Evolutionary conservation across 345 rosid species (phyloP).

Genomic region (Ceriops zippeliana): DNA sequence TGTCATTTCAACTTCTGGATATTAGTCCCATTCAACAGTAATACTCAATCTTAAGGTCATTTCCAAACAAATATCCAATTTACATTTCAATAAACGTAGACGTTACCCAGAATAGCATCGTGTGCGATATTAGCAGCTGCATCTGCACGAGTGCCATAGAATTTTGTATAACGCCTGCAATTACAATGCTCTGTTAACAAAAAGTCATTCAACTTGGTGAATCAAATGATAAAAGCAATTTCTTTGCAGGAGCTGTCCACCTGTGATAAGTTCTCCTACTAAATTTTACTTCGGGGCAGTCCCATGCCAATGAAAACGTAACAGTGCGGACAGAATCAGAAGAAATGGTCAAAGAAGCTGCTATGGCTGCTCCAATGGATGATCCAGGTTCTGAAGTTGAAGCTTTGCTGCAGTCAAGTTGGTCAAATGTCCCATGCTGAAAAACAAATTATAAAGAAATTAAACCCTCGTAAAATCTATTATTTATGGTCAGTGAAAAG

Average conservation of each 20-base stretch:
- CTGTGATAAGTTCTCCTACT: slow-evolving; percentile 65
- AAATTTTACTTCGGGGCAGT: slow-evolving; percentile 80
- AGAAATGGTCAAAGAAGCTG: slow-evolving; percentile 64
- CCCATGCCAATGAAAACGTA: slow-evolving; percentile 92
- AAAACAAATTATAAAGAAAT: background rate
- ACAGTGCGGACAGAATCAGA: slow-evolving; percentile 45
- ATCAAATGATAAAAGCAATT: background rate
- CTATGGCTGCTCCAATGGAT: slow-evolving; percentile 85
- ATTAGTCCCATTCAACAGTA: background rate
- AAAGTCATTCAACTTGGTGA: background rate
- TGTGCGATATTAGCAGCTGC: slow-evolving; percentile 78
- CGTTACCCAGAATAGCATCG: slow-evolving; percentile 42
- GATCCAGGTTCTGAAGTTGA: slow-evolving; percentile 64
- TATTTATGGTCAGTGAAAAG: background rate
- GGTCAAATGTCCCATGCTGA: slow-evolving; percentile 71
- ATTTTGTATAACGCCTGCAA: slow-evolving; percentile 76
- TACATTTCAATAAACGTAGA: background rate
- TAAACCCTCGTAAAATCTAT: background rate
- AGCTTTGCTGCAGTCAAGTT: slow-evolving; percentile 20
- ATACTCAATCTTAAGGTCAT: background rate
- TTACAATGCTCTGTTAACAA: background rate
- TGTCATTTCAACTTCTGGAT: too few relatives aligned
- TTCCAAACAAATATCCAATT: background rate
- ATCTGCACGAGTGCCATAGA: slow-evolving; percentile 68
- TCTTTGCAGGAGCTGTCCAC: slow-evolving; percentile 23